Conservation (phyloP, 805 yeast genomes). For the Ascoidea rubescens region DNA sequence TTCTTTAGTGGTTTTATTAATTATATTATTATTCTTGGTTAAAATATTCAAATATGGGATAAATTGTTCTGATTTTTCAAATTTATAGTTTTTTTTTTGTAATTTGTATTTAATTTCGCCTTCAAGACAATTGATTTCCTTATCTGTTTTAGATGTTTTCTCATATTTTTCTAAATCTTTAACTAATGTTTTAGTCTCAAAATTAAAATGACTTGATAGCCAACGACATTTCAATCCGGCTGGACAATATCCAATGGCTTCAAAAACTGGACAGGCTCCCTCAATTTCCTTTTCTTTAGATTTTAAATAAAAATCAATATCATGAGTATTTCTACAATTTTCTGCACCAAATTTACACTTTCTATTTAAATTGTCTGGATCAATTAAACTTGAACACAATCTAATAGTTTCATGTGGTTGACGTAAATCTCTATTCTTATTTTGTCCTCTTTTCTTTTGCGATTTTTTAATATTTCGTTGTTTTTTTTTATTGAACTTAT, state of each 20-base stretch:
- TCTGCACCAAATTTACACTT: constrained; percentile 55
- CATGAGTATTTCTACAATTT: constrained; percentile 67
- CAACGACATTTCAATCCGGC: constrained; percentile 89
- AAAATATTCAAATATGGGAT: constrained; percentile 52
- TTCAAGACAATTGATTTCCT: constrained; percentile 52
- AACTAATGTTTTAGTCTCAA: constrained; percentile 28
- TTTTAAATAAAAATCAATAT: constrained; percentile 46
- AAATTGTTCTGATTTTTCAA: constrained; percentile 42
- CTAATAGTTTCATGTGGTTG: constrained; percentile 52
- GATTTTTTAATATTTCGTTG: constrained; percentile 25
- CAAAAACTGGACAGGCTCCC: constrained; percentile 76
- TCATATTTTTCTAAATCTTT: constrained; percentile 29
- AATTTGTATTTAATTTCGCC: constrained; percentile 30
- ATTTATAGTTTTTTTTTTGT: constrained; percentile 31
- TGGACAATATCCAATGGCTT: constrained; percentile 80
- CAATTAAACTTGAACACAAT: constrained; percentile 50
- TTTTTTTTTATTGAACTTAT: constrained; percentile 27
- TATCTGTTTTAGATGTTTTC: constrained; percentile 20
- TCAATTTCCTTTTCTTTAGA: constrained; percentile 59
- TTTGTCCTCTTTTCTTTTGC: constrained; percentile 61
- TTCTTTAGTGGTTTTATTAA: constrained; percentile 16
- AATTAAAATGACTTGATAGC: constrained; percentile 55
- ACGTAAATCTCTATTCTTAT: constrained; percentile 63
- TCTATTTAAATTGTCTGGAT: constrained; percentile 28
- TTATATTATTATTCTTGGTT: constrained; percentile 25